Percentiles rank a stretch among this genome's conserved stretches.
phyloP scores from a whole-genome alignment of 2,329 filamentous ascomycete genomes.

The Ophioceras dolichostomum region DNA sequence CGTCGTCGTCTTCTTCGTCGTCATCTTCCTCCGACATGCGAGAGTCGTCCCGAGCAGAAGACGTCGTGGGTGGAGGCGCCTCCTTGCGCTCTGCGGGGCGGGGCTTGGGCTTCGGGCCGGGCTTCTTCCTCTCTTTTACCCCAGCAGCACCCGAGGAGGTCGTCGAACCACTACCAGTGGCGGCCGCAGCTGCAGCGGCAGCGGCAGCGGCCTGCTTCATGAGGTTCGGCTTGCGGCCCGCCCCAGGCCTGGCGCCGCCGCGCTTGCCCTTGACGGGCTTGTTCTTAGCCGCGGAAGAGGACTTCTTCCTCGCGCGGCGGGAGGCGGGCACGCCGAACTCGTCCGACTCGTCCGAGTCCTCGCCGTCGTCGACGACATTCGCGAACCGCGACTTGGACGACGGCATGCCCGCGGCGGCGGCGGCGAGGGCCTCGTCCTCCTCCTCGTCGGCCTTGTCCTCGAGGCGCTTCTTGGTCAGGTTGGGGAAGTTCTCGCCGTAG shows the following conservation, averaged over 20 bases:
- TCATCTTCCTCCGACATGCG: constrained; percentile 8
- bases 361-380: constrained; percentile 1
- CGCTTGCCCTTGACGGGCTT: neutral
- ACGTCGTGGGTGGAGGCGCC: constrained; percentile 3
- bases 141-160: too few relatives aligned
- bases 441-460: constrained; percentile 13
- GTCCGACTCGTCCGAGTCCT: constrained; percentile 5
- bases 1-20: constrained; percentile 8
- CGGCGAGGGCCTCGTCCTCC: neutral
- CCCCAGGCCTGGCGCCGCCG: constrained; percentile 5
- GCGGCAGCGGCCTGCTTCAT: too few relatives aligned
- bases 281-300: too few relatives aligned
- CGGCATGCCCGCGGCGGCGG: too few relatives aligned
- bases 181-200: neutral
- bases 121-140: constrained; percentile 1
- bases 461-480: constrained; percentile 40
- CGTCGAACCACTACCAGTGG: too few relatives aligned
- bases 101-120: constrained; percentile 1
- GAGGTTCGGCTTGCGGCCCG: too few relatives aligned
- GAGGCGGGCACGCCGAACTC: too few relatives aligned
- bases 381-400: too few relatives aligned
- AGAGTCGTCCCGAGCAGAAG: too few relatives aligned
- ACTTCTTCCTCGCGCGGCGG: too few relatives aligned
- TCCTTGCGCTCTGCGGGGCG: neutral
- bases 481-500: constrained; percentile 60